Evolutionary conservation across 129 eudicot species (phyloP).

Genomic region (Flaveria robusta): DNA sequence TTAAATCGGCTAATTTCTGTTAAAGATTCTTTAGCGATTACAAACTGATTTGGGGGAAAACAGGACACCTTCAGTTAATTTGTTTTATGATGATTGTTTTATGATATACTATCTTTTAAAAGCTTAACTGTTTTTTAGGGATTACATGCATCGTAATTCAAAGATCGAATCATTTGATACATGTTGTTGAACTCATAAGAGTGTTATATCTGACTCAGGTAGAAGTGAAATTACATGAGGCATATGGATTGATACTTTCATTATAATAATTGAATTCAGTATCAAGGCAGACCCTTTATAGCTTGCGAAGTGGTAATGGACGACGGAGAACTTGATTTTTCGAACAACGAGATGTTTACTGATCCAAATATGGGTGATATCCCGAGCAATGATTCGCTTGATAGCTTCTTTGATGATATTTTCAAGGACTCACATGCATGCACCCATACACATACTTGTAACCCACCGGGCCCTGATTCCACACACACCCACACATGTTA

Average conservation of each 20-base stretch:
- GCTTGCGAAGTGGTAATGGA: constrained; percentile 50
- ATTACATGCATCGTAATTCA: background rate
- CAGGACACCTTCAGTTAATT: background rate
- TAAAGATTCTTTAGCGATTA: background rate
- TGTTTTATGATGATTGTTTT: background rate
- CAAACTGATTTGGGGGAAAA: background rate
- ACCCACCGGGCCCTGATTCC: constrained; percentile 85
- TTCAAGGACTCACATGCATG: constrained; percentile 77
- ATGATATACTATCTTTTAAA: constrained; percentile 8
- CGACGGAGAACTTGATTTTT: constrained; percentile 83
- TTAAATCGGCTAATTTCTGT: background rate
- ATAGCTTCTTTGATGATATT: constrained; percentile 56
- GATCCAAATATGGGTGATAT: constrained; percentile 50
- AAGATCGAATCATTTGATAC: background rate
- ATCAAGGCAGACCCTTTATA: background rate
- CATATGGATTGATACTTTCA: background rate
- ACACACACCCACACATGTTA: constrained; percentile 88
- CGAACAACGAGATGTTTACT: constrained; percentile 57
- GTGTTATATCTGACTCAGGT: constrained; percentile 21
- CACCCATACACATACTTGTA: constrained; percentile 92
- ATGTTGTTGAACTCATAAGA: constrained; percentile 1
- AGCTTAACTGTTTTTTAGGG: constrained; percentile 1
- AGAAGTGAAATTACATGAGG: constrained; percentile 6
- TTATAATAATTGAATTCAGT: background rate
- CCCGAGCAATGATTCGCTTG: constrained; percentile 64